Percentiles rank a stretch among this genome's conserved stretches.
Evolutionary conservation across 371 early-diverging fungal genomes (phyloP).

Genomic region (Mortierella sp.): DNA sequence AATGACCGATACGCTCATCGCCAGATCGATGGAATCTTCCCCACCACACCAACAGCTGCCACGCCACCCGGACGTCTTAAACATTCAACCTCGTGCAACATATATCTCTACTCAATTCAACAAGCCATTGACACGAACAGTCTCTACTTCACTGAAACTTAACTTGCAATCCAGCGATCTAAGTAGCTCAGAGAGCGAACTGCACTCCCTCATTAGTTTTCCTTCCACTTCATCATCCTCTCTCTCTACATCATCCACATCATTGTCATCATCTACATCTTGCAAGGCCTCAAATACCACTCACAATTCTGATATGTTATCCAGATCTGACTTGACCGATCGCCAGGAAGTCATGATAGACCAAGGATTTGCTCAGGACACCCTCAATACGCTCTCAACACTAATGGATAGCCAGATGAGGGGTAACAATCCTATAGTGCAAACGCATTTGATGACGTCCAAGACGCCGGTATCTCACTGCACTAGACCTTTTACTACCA

Average conservation of each 20-base stretch:
- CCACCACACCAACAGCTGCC: slow-evolving; percentile 13
- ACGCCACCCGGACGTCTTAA: neutral
- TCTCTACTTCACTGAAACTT: slow-evolving; percentile 7
- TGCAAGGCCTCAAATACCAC: neutral
- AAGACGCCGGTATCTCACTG: neutral
- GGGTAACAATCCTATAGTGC: neutral
- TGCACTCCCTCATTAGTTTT: neutral
- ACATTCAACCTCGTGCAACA: slow-evolving; percentile 1
- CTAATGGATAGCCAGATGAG: slow-evolving; percentile 5
- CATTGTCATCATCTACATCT: neutral
- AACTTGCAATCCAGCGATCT: neutral
- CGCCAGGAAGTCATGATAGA: too few species aligned
- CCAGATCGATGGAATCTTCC: slow-evolving; percentile 12
- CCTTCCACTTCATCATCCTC: neutral
- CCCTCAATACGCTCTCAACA: slow-evolving; percentile 6
- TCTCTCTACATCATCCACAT: neutral
- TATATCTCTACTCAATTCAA: slow-evolving; percentile 2
- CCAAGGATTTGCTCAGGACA: slow-evolving; percentile 13
- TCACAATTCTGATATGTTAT: neutral
- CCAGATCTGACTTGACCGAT: too few species aligned
- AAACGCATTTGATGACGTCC: neutral
- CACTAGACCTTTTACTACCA: neutral
- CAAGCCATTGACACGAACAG: slow-evolving; percentile 11
- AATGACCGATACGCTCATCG: slow-evolving; percentile 15
- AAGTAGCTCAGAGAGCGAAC: neutral